These are phyloP conservation scores for Rhynchosporium graminicola DNA, from an alignment of 2,329 filamentous ascomycete species.

Conservation along the genomic window DNA sequence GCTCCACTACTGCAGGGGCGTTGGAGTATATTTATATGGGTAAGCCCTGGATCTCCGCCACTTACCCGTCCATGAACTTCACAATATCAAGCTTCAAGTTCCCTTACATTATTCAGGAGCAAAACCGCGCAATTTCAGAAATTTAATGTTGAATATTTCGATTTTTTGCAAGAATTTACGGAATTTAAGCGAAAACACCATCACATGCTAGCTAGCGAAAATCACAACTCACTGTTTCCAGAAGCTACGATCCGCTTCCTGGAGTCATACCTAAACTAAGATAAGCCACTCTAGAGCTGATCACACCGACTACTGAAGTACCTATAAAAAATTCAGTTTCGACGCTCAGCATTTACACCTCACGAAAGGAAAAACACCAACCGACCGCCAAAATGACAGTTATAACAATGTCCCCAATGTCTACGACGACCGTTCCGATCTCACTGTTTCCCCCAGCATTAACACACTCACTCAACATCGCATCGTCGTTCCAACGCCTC, in stretches of 20 bases:
- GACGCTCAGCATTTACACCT: neutral
- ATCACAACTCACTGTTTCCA: neutral
- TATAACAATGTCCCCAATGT: constrained; percentile 18
- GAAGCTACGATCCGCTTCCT: neutral
- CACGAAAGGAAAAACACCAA: too few species aligned
- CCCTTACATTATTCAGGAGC: neutral
- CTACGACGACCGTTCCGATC: constrained; percentile 1
- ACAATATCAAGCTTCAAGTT: neutral
- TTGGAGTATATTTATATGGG: neutral
- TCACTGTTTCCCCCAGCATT: constrained; percentile 27
- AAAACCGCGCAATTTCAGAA: neutral
- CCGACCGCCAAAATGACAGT: constrained; percentile 23
- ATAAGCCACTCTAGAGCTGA: neutral
- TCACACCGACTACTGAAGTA: neutral
- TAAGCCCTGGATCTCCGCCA: neutral
- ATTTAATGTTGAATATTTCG: neutral
- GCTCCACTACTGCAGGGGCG: constrained; percentile 5
- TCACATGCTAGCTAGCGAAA: neutral
- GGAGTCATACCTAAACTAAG: neutral
- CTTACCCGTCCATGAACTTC: neutral
- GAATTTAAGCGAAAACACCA: neutral
- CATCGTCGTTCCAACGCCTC: constrained; percentile 23
- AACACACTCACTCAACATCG: constrained; percentile 23
- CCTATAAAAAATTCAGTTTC: neutral
- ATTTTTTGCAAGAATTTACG: constrained; percentile 7